phyloP scores from a whole-genome alignment of 139 green algal species.

The Trebouxia sp. region DNA sequence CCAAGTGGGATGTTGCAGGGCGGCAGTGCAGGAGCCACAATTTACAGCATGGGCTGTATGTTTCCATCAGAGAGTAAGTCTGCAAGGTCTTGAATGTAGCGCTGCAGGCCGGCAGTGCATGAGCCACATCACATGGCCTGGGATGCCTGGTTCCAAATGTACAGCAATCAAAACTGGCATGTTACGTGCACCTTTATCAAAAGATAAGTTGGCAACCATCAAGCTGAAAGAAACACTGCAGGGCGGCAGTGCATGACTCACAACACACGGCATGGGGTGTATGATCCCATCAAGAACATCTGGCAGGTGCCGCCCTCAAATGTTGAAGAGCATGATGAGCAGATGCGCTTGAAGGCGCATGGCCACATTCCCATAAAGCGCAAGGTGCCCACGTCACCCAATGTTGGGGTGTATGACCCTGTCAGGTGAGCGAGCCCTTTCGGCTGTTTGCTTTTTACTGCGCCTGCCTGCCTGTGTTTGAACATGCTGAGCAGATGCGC shows the following conservation, averaged over 20 bases:
- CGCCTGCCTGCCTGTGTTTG: too few species aligned
- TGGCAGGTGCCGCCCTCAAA: conserved; percentile 12
- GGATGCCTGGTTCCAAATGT: background rate
- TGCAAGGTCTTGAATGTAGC: too few species aligned
- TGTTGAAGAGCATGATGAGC: conserved; percentile 19
- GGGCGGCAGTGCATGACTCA: background rate
- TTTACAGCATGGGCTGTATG: too few species aligned
- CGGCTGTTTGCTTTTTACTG: too few species aligned
- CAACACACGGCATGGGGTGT: background rate
- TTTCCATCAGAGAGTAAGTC: too few species aligned
- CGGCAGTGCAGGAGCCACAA: too few species aligned
- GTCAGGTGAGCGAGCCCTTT: too few species aligned
- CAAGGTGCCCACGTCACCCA: conserved; percentile 4
- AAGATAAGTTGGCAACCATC: too few species aligned
- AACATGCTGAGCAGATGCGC: too few species aligned
- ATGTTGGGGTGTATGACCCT: conserved; percentile 17
- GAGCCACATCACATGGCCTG: background rate
- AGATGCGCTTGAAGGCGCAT: conserved; percentile 3
- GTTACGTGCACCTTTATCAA: too few species aligned
- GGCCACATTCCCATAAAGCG: conserved; percentile 15
- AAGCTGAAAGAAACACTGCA: background rate
- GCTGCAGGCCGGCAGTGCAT: background rate
- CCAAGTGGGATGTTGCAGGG: too few species aligned
- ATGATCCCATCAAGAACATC: background rate
- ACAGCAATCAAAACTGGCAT: too few species aligned